Evolutionary conservation across 345 rosid genomes (phyloP), one percentile per base, ranked within the genome.

Genomic region (Brassica carinata): DNA sequence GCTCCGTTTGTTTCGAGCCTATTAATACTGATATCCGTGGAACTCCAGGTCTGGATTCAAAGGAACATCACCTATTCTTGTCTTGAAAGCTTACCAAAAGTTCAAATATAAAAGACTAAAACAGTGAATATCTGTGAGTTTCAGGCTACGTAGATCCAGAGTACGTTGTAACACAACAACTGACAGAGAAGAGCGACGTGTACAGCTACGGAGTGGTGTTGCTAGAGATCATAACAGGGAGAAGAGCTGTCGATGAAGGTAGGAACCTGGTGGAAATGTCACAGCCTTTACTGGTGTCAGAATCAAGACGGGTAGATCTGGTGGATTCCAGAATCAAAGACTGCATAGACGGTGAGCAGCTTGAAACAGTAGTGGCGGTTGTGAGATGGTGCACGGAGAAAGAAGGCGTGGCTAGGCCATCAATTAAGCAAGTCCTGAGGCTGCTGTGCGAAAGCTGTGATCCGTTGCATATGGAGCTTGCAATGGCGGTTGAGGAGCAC

Each of bases 121-220:
- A 7, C 63, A 15, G 7, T 29, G 59, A 71, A 65, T n/a, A 48
- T 77, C 15, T 68, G 67, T 15, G 33, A 43, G 10, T 83, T 82
- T 71, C 94, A 94, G 99, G 98, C 79, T 93, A 91, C 69, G 90
- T 95, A 91, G 98, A 95, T 86, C 99, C 97, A 19, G 98, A 93
- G 83, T 95, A 95, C 29, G 86, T 90, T 77, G 85, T 90, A 76
- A 91, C 94, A 26, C 97, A 89, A 78, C 92, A 93, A 80, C 91
- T 93, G 81, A 96, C 93, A 0, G 96, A 95, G 88, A 95, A 91
- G 82, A 95, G 98, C 51, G 98, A 93, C 48, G 78, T 93, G 43
- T 93, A 95, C 83, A 89, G 99, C 85, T 93, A 91, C 5, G 99
- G 99, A n/a, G 98, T 95, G 58, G 85, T 95, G 61, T 85, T 95